phyloP scores from a whole-genome alignment of 1,284 basidiomycete species.

The Meripilus lineatus region DNA sequence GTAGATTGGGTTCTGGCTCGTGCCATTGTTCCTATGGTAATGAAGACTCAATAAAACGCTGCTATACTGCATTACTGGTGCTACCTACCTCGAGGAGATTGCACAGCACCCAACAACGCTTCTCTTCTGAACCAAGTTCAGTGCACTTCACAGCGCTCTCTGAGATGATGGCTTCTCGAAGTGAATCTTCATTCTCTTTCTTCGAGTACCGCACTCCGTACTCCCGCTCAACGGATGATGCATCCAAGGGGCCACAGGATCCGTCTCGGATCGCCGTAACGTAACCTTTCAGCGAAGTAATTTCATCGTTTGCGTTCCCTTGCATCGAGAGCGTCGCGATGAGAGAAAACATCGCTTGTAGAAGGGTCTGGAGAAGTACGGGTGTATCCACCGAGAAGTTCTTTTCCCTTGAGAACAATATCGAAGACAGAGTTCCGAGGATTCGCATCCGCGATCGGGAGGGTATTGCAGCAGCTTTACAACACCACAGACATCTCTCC shows the following conservation, averaged over 20 bases:
- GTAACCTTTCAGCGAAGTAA: constrained; percentile 24
- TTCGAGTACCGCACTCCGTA: constrained; percentile 29
- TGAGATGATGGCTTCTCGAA: constrained; percentile 24
- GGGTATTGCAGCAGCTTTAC: constrained; percentile 44
- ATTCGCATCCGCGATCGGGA: constrained; percentile 42
- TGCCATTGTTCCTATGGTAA: constrained; percentile 49
- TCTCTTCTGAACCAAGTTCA: constrained; percentile 27
- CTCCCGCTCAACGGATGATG: constrained; percentile 30
- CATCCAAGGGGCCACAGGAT: constrained; percentile 26
- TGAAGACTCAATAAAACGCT: constrained; percentile 3
- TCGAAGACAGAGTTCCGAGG: constrained; percentile 41
- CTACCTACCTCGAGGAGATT: constrained; percentile 25
- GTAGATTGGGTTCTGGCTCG: constrained; percentile 24
- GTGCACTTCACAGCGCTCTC: constrained; percentile 34
- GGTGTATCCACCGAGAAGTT: constrained; percentile 40
- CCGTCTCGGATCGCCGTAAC: constrained; percentile 25
- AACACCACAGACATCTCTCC: constrained; percentile 64
- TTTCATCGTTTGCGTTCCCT: constrained; percentile 18
- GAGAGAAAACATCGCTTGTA: constrained; percentile 48
- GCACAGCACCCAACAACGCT: constrained; percentile 28
- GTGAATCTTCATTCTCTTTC: constrained; percentile 24
- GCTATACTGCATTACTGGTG: not conserved
- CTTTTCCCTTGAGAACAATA: constrained; percentile 43
- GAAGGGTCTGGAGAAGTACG: constrained; percentile 45
- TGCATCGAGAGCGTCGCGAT: constrained; percentile 31